Conservation (phyloP, 805 yeast genomes). For the Metschnikowia cubensis region DNA sequence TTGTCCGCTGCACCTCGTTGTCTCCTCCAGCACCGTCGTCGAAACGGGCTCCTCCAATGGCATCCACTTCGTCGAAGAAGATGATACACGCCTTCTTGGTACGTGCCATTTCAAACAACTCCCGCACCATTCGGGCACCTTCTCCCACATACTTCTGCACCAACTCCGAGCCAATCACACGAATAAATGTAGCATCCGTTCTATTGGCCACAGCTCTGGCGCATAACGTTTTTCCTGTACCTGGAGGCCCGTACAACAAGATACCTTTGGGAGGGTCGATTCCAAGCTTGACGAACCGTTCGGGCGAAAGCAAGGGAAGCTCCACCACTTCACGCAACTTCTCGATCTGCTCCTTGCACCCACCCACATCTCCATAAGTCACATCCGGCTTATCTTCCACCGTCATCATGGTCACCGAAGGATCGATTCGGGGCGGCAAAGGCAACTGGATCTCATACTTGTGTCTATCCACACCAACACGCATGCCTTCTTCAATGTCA, state of each 20-base stretch:
- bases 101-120: constrained; percentile 97
- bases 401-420: constrained; percentile 98
- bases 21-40: constrained; percentile 99
- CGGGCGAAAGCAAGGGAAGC: constrained; percentile 66
- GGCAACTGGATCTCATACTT: constrained; percentile 97
- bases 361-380: constrained; percentile 97
- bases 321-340: constrained; percentile 23
- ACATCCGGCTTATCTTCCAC: constrained; percentile 99
- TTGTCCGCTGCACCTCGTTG: constrained; percentile 97
- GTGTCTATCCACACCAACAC: constrained; percentile 97
- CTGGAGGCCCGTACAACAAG: constrained; percentile 95
- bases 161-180: constrained; percentile 97
- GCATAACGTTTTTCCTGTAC: constrained; percentile 97
- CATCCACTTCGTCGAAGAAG: constrained; percentile 97
- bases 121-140: constrained; percentile 99
- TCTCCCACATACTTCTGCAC: constrained; percentile 99
- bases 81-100: constrained; percentile 97
- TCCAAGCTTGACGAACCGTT: constrained; percentile 92
- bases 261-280: constrained; percentile 99
- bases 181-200: constrained; percentile 97
- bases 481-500: constrained; percentile 98
- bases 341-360: constrained; percentile 97
- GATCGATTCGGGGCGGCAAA: constrained; percentile 95
- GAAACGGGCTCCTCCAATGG: constrained; percentile 99
- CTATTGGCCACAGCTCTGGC: constrained; percentile 99